Evolutionary conservation across 169 alveolate genomes (phyloP), one percentile per base, ranked within the genome.

Genomic region (Babesia sp.): DNA sequence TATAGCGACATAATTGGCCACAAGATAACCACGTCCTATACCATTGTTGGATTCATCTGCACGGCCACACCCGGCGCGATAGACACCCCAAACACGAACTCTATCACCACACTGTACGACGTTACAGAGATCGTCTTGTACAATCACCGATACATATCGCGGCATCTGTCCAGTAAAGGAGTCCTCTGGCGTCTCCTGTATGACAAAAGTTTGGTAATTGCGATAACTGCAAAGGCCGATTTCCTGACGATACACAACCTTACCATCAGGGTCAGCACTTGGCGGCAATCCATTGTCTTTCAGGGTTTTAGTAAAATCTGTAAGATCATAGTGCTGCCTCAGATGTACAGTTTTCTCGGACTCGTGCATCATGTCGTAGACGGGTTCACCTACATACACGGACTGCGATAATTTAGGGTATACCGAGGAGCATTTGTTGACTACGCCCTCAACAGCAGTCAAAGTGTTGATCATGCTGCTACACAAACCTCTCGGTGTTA

Each of bases 141-240:
- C 94, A 18, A 96, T 87, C 28, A 96, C 98, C 70, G 96, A 96
- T 46, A 98, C 93, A 63, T 97, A 93, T 56, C 99, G 91, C 7
- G 99, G 99, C 87, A 98, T 92, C 85, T 96, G 98, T 1, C 99
- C 99, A 24, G 97, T 90, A 11, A 99, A 99, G 0, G 99, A 92
- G 79, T 95, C 94, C 86, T 98, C 99, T 0, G 99, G 99, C 61
- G 96, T 85, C 84, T 98, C 99, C 87, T 98, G 98, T 0, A 98
- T 82, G 39, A 93, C 86, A 58, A 98, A 82, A 26, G 91, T 90
- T 86, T 98, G 98, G 87, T 84, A 87, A 78, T 96, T 97, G 78
- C 93, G 93, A 84, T 93, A 96, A 75, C 88, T 87, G 84, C 99
- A 90, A 45, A 92, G 91, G 45, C 99, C 99, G 66, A 93, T 91